Conservation (phyloP, 345 rosid genomes). For the Eutrema heterophyllum region DNA sequence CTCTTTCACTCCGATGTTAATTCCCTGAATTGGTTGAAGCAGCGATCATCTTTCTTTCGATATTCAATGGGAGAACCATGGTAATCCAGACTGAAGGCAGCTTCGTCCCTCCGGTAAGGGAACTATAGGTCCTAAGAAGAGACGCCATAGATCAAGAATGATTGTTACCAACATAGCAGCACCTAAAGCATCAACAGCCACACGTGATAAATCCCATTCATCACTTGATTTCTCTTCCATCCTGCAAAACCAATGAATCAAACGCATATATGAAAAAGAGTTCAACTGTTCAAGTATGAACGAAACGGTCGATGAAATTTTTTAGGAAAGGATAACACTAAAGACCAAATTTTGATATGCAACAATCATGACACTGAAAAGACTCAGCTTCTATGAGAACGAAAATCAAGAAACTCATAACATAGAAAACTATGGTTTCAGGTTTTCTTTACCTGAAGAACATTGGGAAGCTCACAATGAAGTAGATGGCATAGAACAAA, state of each 20-base stretch:
- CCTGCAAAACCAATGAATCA: slow-evolving; percentile 36
- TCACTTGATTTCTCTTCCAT: slow-evolving; percentile 86
- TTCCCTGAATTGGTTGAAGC: background rate
- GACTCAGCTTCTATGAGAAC: too few relatives aligned
- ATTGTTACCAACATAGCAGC: slow-evolving; percentile 98
- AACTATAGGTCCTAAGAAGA: slow-evolving; percentile 88
- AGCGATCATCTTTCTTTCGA: background rate
- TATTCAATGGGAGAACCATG: slow-evolving; percentile 56
- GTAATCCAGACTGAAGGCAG: slow-evolving; percentile 72
- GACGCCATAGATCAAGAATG: slow-evolving; percentile 91
- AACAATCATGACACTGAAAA: too few relatives aligned
- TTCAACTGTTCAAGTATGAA: background rate
- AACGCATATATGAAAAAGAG: background rate
- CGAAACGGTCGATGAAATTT: background rate
- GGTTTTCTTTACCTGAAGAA: slow-evolving; percentile 70
- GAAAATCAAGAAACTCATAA: background rate
- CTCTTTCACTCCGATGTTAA: background rate
- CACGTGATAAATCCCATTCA: slow-evolving; percentile 75
- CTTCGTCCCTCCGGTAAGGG: slow-evolving; percentile 44
- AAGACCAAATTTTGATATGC: too few relatives aligned
- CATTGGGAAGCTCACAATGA: slow-evolving; percentile 98
- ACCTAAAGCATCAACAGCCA: slow-evolving; percentile 86
- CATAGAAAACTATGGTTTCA: background rate
- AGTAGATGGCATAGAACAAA: slow-evolving; percentile 92
- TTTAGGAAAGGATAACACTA: too few relatives aligned